Evolutionary conservation across 1,139 yeast species (phyloP), one percentile per base, ranked within the genome.

Genomic region (Yamadazyma aaseri): DNA sequence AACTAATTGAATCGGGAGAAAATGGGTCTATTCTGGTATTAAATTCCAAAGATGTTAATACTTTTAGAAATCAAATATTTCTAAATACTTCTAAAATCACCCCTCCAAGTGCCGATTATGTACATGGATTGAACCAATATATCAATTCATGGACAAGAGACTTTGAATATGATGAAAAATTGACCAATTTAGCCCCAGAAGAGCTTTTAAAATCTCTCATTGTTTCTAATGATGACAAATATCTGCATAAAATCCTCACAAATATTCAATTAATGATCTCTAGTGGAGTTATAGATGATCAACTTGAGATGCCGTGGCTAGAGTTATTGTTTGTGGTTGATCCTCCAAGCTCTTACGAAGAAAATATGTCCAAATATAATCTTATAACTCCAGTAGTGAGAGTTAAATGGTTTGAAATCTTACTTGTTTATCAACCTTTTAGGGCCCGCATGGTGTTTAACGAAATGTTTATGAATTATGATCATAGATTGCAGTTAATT

Each of bases 391-490:
- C 73, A 11, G 64, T 70, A 2, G 72, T 75, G 46, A 71, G 68
- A 5, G 55, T 64, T 11, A 63, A 66, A 11, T 56, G 55, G 16
- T 63, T 66, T 41, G 75, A 70, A 41, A 44, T 68, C 23, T 44
- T 70, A 6, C 48, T 70, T 17, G 60, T 55, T 20, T 58, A 55
- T 33, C 58, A 64, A 38, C 56, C 59, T n/a, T 60, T 67, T 17
- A 56, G 79, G 6, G 73, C 81, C 0, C 69, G 77, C 49, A 61
- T 73, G 18, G 55, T 81, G 31, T 62, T 81, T 56, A 87, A 81
- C 55, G 90, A 83, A 54, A 61, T 83, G 67, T 59, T 82, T 32
- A 80, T 81, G 85, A 73, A 79, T 37, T 58, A 62, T 35, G 86
- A 86, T 0, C 72, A 68, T 44, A 65, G 89, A 41, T 56, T 86